These are phyloP conservation scores for Candida maltosa DNA, from an alignment of 805 yeast species.

Conservation along the genomic window DNA sequence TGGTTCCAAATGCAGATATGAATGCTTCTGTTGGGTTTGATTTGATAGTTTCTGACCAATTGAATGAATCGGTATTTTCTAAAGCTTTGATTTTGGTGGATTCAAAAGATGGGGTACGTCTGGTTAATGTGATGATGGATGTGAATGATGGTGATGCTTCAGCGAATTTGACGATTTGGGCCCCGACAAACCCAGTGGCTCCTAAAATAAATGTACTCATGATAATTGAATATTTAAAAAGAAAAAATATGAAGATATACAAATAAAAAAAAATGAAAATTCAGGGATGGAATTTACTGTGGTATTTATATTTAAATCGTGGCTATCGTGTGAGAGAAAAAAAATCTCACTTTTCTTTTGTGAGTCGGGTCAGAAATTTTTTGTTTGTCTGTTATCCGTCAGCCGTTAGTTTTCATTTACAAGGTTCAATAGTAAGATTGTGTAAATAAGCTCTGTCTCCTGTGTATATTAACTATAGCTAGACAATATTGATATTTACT, in stretches of 20 bases:
- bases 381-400: too few relatives aligned
- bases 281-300: neutral
- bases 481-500: too few relatives aligned
- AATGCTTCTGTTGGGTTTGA: constrained; percentile 21
- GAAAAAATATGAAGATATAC: neutral
- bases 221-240: neutral
- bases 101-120: constrained; percentile 40
- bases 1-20: constrained; percentile 74
- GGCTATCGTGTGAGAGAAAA: too few relatives aligned
- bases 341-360: too few relatives aligned
- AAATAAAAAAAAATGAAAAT: neutral
- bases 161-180: constrained; percentile 48
- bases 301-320: constrained; percentile 1
- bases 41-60: constrained; percentile 42
- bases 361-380: too few relatives aligned
- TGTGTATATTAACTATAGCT: too few relatives aligned
- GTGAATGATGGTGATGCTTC: constrained; percentile 30
- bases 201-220: constrained; percentile 45
- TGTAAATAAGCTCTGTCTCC: too few relatives aligned
- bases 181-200: constrained; percentile 78
- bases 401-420: too few relatives aligned
- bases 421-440: too few relatives aligned
- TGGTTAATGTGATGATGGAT: constrained; percentile 47
- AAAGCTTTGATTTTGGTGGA: constrained; percentile 33
- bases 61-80: constrained; percentile 42